Evolutionary conservation across 306 rosid genomes (phyloP).

Genomic region (Pyrus pyrifolia): DNA sequence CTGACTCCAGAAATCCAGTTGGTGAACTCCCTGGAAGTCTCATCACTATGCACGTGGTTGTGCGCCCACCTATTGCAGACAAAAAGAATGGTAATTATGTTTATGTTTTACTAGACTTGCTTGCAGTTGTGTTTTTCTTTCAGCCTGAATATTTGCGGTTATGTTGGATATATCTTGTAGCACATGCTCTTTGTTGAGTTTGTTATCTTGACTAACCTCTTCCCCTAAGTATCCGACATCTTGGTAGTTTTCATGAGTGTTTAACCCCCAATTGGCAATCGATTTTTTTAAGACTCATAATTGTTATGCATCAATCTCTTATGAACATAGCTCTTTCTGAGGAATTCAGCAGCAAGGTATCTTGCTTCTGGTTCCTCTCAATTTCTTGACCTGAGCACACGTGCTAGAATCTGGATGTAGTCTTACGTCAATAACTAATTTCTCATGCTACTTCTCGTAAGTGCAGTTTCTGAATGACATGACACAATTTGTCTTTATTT

Average conservation of each 20-base stretch:
- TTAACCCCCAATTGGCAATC: background rate
- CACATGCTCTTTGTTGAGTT: background rate
- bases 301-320: background rate
- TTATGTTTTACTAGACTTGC: background rate
- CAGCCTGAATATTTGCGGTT: background rate
- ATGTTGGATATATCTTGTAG: background rate
- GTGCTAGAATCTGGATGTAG: background rate
- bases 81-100: constrained; percentile 27
- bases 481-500: background rate
- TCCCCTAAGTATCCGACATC: background rate
- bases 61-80: constrained; percentile 34
- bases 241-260: background rate
- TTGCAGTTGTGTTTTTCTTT: background rate
- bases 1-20: constrained; percentile 33
- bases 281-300: background rate
- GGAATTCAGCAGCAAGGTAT: background rate
- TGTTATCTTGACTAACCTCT: background rate
- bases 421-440: background rate
- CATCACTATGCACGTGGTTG: constrained; percentile 45
- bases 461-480: background rate
- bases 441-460: background rate
- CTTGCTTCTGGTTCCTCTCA: background rate
- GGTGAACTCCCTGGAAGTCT: constrained; percentile 31
- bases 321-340: background rate
- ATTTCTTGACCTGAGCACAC: background rate